Conservation (phyloP, 805 yeast species). For the Yarrowia sp. region DNA sequence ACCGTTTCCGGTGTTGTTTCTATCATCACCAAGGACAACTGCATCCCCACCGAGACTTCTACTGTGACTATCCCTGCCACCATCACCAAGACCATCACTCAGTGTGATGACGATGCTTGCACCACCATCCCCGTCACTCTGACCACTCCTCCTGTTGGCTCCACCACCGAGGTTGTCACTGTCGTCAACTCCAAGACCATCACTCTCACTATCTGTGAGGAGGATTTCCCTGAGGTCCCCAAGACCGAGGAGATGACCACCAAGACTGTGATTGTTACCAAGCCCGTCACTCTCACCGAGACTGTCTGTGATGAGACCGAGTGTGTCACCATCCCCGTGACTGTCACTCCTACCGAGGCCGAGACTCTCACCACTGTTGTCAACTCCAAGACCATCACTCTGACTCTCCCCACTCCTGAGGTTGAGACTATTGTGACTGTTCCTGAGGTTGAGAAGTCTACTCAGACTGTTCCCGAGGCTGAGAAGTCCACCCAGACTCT, state of each 20-base stretch:
- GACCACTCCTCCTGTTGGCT: not conserved
- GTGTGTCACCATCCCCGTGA: not conserved
- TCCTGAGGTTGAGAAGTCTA: not conserved
- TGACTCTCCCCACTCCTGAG: not conserved
- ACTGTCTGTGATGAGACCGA: constrained; percentile 3
- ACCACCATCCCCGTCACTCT: not conserved
- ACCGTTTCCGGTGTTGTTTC: not conserved
- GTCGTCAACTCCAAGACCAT: not conserved
- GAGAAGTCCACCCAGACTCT: not conserved
- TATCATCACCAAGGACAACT: not conserved
- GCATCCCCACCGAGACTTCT: not conserved
- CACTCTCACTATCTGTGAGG: not conserved
- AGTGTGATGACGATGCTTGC: not conserved
- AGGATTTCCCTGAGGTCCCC: not conserved
- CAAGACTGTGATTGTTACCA: not conserved
- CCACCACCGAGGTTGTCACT: not conserved
- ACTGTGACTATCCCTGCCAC: not conserved
- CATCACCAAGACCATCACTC: not conserved
- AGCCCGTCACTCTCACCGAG: constrained; percentile 1
- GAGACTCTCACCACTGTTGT: not conserved
- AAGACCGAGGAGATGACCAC: not conserved
- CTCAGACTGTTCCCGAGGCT: not conserved
- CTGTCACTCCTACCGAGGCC: not conserved
- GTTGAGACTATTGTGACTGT: not conserved
- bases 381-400: not conserved